Percentiles rank a stretch among this genome's conserved stretches.
Conservation (phyloP, 2,329 filamentous ascomycete species). For the Ambrosiella cleistominuta region DNA sequence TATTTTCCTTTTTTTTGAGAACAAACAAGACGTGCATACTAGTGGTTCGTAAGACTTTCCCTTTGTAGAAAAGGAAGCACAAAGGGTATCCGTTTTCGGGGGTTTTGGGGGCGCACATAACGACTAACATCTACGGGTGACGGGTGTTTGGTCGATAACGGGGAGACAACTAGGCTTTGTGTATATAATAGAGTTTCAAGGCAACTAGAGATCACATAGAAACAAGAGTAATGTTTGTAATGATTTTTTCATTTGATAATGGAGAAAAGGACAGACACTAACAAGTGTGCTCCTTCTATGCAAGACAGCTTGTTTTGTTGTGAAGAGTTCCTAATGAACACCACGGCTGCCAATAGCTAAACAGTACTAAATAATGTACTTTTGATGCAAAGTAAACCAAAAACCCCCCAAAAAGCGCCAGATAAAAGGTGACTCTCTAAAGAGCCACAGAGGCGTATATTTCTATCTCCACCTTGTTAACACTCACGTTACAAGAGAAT, state of each 20-base stretch:
- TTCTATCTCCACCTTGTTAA: too few species aligned
- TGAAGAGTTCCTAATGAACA: neutral
- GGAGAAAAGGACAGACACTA: neutral
- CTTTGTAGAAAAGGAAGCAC: neutral
- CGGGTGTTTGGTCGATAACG: neutral
- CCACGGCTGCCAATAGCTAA: neutral
- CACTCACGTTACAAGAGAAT: neutral
- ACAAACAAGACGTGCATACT: neutral
- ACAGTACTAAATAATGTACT: neutral
- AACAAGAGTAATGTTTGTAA: neutral
- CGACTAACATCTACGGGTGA: slow-evolving; percentile 1
- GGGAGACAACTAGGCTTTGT: neutral
- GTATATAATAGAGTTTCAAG: neutral
- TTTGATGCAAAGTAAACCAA: neutral
- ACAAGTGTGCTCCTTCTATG: neutral
- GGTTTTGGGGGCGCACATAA: neutral
- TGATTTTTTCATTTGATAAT: neutral
- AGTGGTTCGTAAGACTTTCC: neutral
- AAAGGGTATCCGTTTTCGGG: neutral
- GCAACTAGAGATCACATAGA: neutral
- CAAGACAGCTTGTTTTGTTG: neutral
- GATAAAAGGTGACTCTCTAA: too few species aligned
- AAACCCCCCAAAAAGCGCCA: neutral
- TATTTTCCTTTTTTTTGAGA: neutral
- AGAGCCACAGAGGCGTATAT: too few species aligned